Evolutionary conservation across 2,329 filamentous ascomycete species (phyloP).

Genomic region (Penicillium sp.): DNA sequence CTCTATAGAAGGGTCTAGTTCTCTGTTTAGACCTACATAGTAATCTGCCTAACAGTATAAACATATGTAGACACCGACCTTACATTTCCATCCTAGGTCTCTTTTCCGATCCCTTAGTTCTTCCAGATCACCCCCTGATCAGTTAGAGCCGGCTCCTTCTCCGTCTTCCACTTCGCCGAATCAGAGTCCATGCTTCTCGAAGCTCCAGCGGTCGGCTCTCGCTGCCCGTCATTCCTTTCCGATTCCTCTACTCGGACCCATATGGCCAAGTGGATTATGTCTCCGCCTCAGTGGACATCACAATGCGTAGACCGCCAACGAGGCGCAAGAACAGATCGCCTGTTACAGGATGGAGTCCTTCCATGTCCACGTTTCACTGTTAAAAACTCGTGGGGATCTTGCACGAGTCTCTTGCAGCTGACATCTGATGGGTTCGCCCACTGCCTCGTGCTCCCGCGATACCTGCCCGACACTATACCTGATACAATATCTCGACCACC

Average conservation of each 20-base stretch:
- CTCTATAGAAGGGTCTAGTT: not conserved
- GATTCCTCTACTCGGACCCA: not conserved
- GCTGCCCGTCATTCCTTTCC: conserved; percentile 10
- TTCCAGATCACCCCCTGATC: conserved; percentile 5
- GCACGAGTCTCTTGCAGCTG: conserved; percentile 11
- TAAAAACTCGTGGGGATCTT: conserved; percentile 6
- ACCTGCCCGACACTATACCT: conserved; percentile 8
- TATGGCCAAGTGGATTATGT: not conserved
- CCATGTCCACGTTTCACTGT: not conserved
- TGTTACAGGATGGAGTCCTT: not conserved
- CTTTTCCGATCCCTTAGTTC: not conserved
- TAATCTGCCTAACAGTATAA: not conserved
- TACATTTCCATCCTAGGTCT: not conserved
- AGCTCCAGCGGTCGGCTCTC: conserved; percentile 8
- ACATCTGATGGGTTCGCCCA: conserved; percentile 13
- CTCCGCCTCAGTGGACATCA: conserved; percentile 11
- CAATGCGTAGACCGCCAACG: not conserved
- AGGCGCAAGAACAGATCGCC: not conserved
- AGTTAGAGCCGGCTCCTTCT: conserved; percentile 3
- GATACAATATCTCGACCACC: conserved; percentile 2
- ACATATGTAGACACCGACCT: not conserved
- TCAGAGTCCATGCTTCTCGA: conserved; percentile 2
- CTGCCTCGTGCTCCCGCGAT: conserved; percentile 20
- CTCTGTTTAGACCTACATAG: too few relatives aligned
- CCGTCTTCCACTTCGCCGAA: conserved; percentile 1